Conservation (phyloP, 2,329 filamentous ascomycete species). For the Stagonosporopsis chrysanthemi region DNA sequence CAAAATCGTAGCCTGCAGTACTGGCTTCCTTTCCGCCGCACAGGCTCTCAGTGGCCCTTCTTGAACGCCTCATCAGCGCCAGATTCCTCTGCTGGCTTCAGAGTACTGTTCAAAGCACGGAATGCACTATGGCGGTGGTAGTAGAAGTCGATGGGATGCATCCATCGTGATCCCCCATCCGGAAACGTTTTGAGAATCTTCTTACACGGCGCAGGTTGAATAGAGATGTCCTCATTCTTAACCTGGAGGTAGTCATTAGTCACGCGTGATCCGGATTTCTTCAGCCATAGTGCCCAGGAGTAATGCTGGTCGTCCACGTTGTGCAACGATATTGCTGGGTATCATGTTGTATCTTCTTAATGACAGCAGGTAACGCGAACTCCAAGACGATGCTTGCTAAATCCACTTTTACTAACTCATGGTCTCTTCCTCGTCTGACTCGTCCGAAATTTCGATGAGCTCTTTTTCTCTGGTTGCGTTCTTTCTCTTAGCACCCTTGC, state of each 20-base stretch:
- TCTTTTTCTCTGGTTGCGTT: constrained; percentile 35
- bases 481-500: constrained; percentile 52
- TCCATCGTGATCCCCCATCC: background rate
- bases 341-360: constrained; percentile 16
- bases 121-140: no score
- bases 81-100: no score
- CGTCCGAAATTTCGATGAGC: constrained; percentile 44
- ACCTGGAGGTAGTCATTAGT: background rate
- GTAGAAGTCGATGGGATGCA: background rate
- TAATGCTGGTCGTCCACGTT: background rate
- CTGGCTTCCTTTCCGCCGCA: no score
- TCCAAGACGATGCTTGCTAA: constrained; percentile 13
- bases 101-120: no score
- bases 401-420: constrained; percentile 19
- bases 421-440: constrained; percentile 34
- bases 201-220: background rate
- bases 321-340: constrained; percentile 21
- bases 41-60: no score
- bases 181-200: background rate
- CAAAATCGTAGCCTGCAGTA: no score
- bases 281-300: background rate
- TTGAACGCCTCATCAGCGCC: no score
- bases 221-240: background rate
- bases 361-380: constrained; percentile 1
- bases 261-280: background rate